These are phyloP conservation scores for Zalerion maritima DNA, from an alignment of 495 filamentous ascomycete species.

Conservation along the genomic window DNA sequence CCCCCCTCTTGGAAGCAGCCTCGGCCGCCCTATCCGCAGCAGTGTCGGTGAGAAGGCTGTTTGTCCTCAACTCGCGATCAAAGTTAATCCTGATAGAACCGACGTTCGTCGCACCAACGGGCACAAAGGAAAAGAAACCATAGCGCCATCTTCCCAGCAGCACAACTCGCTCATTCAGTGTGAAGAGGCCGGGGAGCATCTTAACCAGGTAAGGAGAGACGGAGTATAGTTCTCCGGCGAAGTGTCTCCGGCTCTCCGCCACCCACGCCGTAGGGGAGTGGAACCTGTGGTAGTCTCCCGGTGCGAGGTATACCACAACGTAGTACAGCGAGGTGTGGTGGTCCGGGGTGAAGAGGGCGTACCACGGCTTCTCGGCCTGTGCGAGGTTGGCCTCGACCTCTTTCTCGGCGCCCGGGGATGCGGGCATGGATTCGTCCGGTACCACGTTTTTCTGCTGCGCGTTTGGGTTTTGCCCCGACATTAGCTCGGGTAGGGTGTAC, in stretches of 20 bases:
- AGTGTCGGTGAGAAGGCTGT: slow-evolving; percentile 79
- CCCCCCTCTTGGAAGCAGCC: slow-evolving; percentile 56
- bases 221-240: slow-evolving; percentile 88
- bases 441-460: slow-evolving; percentile 12
- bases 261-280: slow-evolving; percentile 93
- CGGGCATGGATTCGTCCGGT: slow-evolving; percentile 35
- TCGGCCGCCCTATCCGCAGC: slow-evolving; percentile 70
- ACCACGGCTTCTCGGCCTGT: slow-evolving; percentile 62
- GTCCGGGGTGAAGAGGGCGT: slow-evolving; percentile 43
- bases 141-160: slow-evolving; percentile 88
- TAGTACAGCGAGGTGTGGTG: slow-evolving; percentile 68
- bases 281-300: slow-evolving; percentile 97
- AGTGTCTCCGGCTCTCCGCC: slow-evolving; percentile 78
- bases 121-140: slow-evolving; percentile 93
- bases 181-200: slow-evolving; percentile 85
- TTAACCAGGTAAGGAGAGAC: slow-evolving; percentile 90
- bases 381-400: slow-evolving; percentile 77
- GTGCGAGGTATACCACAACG: slow-evolving; percentile 91
- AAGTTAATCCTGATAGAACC: slow-evolving; percentile 97
- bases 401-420: slow-evolving; percentile 53
- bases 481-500: slow-evolving; percentile 79
- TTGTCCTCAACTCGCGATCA: slow-evolving; percentile 85
- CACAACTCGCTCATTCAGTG: slow-evolving; percentile 90
- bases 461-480: slow-evolving; percentile 50
- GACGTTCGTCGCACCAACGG: slow-evolving; percentile 97